Evolutionary conservation across 2,329 filamentous ascomycete species (phyloP).

Genomic region (Sclerotinia minor): DNA sequence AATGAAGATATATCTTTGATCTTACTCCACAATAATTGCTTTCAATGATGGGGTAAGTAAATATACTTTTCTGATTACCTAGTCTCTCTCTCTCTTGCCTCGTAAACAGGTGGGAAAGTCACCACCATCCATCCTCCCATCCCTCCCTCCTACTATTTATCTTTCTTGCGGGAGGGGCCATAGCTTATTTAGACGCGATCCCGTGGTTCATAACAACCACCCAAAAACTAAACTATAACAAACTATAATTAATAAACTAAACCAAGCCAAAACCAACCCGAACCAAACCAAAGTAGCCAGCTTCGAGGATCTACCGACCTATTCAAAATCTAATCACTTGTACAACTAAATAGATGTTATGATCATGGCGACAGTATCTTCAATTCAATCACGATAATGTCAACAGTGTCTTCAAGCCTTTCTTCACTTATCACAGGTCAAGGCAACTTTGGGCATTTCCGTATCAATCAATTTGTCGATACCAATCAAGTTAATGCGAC

Average conservation of each 20-base stretch:
- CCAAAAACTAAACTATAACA: neutral
- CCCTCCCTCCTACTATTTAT: neutral
- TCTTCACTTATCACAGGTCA: constrained; percentile 30
- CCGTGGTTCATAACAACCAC: constrained; percentile 4
- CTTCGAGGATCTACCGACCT: constrained; percentile 1
- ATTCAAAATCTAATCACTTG: neutral
- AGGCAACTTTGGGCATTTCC: constrained; percentile 27
- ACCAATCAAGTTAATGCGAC: constrained; percentile 25
- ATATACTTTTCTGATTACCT: neutral
- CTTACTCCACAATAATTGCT: neutral
- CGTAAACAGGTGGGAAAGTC: neutral
- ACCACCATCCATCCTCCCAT: neutral
- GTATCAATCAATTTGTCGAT: constrained; percentile 32
- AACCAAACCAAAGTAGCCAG: constrained; percentile 5
- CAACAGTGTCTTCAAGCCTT: constrained; percentile 34
- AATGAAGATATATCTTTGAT: neutral
- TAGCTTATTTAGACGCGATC: constrained; percentile 23
- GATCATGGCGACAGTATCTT: constrained; percentile 36
- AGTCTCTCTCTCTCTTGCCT: neutral
- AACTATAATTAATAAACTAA: too few relatives aligned
- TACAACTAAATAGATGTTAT: constrained; percentile 30
- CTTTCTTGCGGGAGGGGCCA: too few relatives aligned
- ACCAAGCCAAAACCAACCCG: neutral
- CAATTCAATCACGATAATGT: constrained; percentile 33
- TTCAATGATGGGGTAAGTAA: neutral